Percentiles rank a stretch among this genome's conserved stretches.
Evolutionary conservation across 176 grass and related monocot genomes (phyloP).

Genomic region (Cocos nucifera): DNA sequence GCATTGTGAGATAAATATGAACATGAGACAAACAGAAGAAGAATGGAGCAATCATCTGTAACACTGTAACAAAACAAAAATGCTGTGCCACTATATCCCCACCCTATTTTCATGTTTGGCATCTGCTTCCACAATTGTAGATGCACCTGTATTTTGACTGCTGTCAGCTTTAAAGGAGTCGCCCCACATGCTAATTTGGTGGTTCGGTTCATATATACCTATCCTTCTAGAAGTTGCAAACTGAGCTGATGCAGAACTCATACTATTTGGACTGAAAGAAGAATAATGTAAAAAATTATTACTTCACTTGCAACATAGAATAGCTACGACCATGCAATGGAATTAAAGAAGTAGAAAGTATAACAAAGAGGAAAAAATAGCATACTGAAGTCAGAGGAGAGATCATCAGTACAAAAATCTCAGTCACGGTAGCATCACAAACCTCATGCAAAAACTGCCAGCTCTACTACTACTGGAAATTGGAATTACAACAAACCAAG

Average conservation of each 20-base stretch:
- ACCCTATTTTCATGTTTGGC: constrained; percentile 46
- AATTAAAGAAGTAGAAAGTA: no score
- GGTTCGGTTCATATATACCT: constrained; percentile 49
- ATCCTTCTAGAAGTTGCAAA: constrained; percentile 47
- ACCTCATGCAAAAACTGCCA: no score
- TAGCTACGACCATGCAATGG: no score
- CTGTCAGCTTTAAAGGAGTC: constrained; percentile 54
- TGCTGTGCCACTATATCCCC: background rate
- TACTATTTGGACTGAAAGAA: constrained; percentile 43
- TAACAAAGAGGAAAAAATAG: no score
- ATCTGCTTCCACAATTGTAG: constrained; percentile 50
- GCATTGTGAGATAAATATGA: constrained; percentile 14
- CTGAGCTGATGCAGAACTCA: constrained; percentile 66
- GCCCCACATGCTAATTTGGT: constrained; percentile 50
- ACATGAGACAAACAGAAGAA: background rate
- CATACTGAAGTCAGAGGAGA: no score
- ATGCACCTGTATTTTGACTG: constrained; percentile 63
- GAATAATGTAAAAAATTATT: background rate
- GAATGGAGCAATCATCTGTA: constrained; percentile 6
- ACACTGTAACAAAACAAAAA: no score
- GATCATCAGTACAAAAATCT: no score
- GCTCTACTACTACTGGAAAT: no score
- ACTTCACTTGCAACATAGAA: no score
- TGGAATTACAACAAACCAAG: no score
- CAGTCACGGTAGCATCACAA: no score